Percentiles rank a stretch among this genome's conserved stretches.
Conservation (phyloP, 768 basidiomycete genomes). For the Floccularia luteovirens region DNA sequence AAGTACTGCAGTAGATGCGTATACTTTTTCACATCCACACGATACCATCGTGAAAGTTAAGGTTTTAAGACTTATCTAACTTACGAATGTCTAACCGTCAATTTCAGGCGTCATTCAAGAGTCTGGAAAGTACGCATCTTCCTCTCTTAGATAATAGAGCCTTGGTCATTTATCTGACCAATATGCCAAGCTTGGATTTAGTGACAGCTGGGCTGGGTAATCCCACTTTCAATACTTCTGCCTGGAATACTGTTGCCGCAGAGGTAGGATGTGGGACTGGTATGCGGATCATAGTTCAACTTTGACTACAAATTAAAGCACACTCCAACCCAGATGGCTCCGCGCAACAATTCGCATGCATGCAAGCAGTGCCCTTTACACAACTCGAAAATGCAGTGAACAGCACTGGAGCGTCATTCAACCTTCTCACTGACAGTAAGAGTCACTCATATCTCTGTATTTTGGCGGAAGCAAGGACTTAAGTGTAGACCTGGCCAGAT, state of each 20-base stretch:
- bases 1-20: conserved; percentile 22
- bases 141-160: neutral
- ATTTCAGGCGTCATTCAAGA: conserved; percentile 1
- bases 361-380: conserved; percentile 21
- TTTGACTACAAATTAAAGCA: neutral
- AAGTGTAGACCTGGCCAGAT: conserved; percentile 8
- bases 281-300: conserved; percentile 6
- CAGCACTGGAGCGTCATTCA: conserved; percentile 17
- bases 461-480: neutral
- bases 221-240: conserved; percentile 10
- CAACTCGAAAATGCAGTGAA: conserved; percentile 23
- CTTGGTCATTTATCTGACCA: neutral
- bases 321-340: conserved; percentile 8
- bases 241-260: conserved; percentile 22
- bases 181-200: neutral
- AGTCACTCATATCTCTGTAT: neutral
- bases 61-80: neutral
- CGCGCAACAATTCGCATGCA: conserved; percentile 23
- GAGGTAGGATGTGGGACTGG: conserved; percentile 23
- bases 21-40: conserved; percentile 23
- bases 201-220: neutral
- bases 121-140: neutral
- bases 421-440: conserved; percentile 22
- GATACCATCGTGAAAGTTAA: conserved; percentile 21
- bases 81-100: neutral